Conservation (phyloP, 2,329 filamentous ascomycete genomes). For the Emmonsia crescens region DNA sequence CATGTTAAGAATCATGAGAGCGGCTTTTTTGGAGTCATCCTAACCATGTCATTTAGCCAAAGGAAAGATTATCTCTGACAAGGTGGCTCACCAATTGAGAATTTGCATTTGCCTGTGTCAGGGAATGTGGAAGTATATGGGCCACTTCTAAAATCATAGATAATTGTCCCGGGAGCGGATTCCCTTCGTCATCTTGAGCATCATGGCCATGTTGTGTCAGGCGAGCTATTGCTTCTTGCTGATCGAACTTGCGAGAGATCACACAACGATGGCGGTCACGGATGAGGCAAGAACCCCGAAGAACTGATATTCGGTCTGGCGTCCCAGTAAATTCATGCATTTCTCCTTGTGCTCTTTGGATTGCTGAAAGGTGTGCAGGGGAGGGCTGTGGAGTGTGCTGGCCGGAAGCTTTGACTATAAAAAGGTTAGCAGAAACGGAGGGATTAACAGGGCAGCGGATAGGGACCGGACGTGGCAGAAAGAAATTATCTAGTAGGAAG, state of each 20-base stretch:
- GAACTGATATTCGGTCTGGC: slow-evolving; percentile 8
- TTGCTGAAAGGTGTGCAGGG: slow-evolving; percentile 9
- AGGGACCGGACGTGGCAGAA: slow-evolving; percentile 8
- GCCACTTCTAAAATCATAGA: slow-evolving; percentile 12
- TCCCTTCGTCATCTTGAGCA: slow-evolving; percentile 12
- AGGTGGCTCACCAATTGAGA: slow-evolving; percentile 7
- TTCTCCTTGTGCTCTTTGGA: slow-evolving; percentile 4
- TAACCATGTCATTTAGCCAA: slow-evolving; percentile 3
- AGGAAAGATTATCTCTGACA: not conserved
- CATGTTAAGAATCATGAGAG: slow-evolving; percentile 32
- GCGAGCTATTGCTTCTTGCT: slow-evolving; percentile 10
- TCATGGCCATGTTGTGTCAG: slow-evolving; percentile 4
- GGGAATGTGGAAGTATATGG: slow-evolving; percentile 14
- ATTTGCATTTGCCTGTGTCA: slow-evolving; percentile 9
- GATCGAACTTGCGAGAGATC: slow-evolving; percentile 11
- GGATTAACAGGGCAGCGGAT: not conserved
- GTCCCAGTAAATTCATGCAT: slow-evolving; percentile 6
- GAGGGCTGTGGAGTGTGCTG: slow-evolving; percentile 9
- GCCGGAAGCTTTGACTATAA: slow-evolving; percentile 9
- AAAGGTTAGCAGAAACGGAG: not conserved
- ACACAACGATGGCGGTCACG: slow-evolving; percentile 15
- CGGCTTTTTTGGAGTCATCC: slow-evolving; percentile 20
- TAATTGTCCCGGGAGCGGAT: slow-evolving; percentile 3
- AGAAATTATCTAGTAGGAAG: slow-evolving; percentile 11
- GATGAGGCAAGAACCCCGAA: slow-evolving; percentile 11